Evolutionary conservation across 176 grass and related monocot species (phyloP).

Genomic region (Zoysia pacifica): DNA sequence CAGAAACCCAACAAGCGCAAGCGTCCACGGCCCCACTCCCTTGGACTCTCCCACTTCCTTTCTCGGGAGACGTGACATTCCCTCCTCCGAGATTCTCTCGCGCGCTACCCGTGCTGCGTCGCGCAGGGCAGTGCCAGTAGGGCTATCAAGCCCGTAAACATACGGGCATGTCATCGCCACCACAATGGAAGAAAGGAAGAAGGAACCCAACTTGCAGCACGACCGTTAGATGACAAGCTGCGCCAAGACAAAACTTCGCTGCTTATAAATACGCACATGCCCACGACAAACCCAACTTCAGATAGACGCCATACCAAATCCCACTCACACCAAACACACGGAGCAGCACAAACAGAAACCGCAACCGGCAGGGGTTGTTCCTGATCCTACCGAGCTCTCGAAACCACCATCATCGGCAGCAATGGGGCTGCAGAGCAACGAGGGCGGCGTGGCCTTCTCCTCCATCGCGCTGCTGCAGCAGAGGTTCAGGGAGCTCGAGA

Average conservation of each 20-base stretch:
- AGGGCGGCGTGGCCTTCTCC: constrained; percentile 54
- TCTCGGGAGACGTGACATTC: constrained; percentile 61
- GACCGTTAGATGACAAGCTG: constrained; percentile 43
- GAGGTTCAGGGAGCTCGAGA: constrained; percentile 84
- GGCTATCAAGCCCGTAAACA: constrained; percentile 9
- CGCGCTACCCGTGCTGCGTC: neutral
- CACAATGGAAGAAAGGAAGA: constrained; percentile 36
- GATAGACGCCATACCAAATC: neutral
- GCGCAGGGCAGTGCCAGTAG: constrained; percentile 6
- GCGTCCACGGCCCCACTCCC: constrained; percentile 44
- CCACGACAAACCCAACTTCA: neutral
- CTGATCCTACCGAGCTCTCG: neutral
- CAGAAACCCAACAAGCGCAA: constrained; percentile 52
- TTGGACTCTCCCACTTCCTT: constrained; percentile 41
- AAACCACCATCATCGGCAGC: constrained; percentile 6
- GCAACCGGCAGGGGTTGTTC: neutral
- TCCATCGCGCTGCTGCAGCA: constrained; percentile 82
- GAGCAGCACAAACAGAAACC: constrained; percentile 10
- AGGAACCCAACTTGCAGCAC: constrained; percentile 46
- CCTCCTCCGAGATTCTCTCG: constrained; percentile 44
- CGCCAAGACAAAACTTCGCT: constrained; percentile 31
- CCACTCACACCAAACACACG: constrained; percentile 16
- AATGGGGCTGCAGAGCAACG: constrained; percentile 49
- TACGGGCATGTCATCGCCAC: neutral
- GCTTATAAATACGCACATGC: constrained; percentile 62